Percentiles rank a stretch among this genome's conserved stretches.
Evolutionary conservation across 352 stramenopile genomes (phyloP).

Genomic region (Heterotrichella gracilis): DNA sequence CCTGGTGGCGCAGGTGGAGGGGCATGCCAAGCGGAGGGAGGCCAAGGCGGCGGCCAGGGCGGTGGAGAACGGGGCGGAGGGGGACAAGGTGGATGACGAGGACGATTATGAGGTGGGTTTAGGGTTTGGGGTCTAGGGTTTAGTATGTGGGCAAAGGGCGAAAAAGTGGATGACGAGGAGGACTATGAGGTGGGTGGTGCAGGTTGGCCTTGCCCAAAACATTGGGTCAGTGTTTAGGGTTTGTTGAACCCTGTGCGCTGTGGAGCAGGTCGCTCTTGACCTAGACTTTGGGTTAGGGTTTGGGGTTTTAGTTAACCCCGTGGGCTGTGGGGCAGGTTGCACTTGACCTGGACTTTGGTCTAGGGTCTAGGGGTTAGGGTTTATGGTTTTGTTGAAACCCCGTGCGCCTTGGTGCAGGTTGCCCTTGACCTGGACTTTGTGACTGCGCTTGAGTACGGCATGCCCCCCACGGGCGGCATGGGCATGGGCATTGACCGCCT

Average conservation of each 20-base stretch:
- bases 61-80: constrained; percentile 14
- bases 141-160: background rate
- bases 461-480: constrained; percentile 77
- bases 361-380: no score
- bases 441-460: constrained; percentile 62
- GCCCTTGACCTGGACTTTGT: constrained; percentile 70
- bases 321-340: background rate
- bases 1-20: constrained; percentile 43
- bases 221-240: no score
- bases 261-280: background rate
- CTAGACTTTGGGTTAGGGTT: constrained; percentile 13
- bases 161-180: constrained; percentile 33
- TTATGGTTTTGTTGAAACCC: constrained; percentile 38
- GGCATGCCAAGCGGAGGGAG: no score
- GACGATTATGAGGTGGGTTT: constrained; percentile 29
- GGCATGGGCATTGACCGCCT: constrained; percentile 85
- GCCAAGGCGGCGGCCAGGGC: no score
- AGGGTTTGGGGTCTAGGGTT: no score
- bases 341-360: constrained; percentile 29
- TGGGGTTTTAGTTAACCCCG: constrained; percentile 9
- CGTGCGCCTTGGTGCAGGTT: constrained; percentile 34
- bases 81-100: constrained; percentile 28
- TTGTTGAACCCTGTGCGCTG: no score
- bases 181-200: constrained; percentile 28
- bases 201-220: no score